A percentile compares a stretch with the other conserved stretches of the same genome.
Conservation (phyloP, 768 basidiomycete genomes). For the Psilocybe cyanescens region DNA sequence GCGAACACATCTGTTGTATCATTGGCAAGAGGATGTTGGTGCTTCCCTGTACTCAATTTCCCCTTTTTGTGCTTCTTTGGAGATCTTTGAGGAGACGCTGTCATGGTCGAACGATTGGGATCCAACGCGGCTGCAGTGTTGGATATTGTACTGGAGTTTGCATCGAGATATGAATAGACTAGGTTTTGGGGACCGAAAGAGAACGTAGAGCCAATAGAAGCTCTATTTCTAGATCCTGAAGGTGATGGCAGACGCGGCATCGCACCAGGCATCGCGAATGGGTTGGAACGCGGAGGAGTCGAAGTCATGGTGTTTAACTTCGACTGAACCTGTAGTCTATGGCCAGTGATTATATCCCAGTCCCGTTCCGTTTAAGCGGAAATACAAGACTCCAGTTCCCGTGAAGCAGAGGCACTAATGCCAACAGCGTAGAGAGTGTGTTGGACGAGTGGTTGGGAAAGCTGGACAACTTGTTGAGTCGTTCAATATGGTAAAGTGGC, state of each 20-base stretch:
- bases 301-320: constrained; percentile 33
- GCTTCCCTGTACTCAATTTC: constrained; percentile 52
- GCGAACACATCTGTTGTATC: constrained; percentile 80
- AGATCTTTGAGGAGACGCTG: constrained; percentile 70
- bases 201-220: constrained; percentile 79
- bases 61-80: constrained; percentile 58
- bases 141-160: constrained; percentile 64
- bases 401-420: no score
- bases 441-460: no score
- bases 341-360: not conserved
- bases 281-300: constrained; percentile 53
- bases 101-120: constrained; percentile 80
- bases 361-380: no score
- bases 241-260: constrained; percentile 59
- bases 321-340: no score
- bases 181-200: constrained; percentile 83
- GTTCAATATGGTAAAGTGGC: not conserved
- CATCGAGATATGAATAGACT: constrained; percentile 70
- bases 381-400: no score
- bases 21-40: constrained; percentile 73
- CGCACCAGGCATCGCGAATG: constrained; percentile 42
- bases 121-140: constrained; percentile 67
- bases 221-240: constrained; percentile 60
- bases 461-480: not conserved
- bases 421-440: no score